A percentile compares a stretch with the other conserved stretches of the same genome.
phyloP scores from a whole-genome alignment of 2,329 filamentous ascomycete species.

The Aaosphaeria pasadenensis region DNA sequence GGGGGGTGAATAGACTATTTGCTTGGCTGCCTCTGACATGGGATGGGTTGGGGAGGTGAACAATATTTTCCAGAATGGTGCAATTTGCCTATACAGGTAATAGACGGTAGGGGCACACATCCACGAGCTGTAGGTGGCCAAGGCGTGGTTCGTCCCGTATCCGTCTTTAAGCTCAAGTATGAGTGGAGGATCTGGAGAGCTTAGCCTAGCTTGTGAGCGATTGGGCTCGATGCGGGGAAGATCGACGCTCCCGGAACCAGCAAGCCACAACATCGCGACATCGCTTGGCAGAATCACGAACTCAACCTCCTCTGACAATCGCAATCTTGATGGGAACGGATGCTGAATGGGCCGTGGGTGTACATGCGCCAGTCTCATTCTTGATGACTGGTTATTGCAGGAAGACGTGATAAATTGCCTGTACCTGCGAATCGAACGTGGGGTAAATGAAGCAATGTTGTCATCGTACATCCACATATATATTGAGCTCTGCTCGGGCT shows the following conservation, averaged over 20 bases:
- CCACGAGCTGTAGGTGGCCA: too few relatives aligned
- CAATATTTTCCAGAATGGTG: background rate
- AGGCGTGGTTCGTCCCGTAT: background rate
- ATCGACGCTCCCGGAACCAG: conserved; percentile 19
- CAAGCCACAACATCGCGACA: conserved; percentile 17
- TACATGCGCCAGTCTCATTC: background rate
- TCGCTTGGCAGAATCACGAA: conserved; percentile 21
- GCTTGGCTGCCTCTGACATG: too few relatives aligned
- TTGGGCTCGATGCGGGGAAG: conserved; percentile 3
- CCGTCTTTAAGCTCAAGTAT: conserved; percentile 8
- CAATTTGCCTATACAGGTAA: background rate
- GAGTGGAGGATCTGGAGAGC: conserved; percentile 1
- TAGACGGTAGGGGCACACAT: too few relatives aligned
- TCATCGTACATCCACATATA: conserved; percentile 1
- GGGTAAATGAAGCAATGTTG: conserved; percentile 1
- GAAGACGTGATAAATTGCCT: background rate
- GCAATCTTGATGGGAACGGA: background rate
- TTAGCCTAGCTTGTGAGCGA: conserved; percentile 7
- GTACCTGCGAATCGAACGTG: background rate
- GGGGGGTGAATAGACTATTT: too few relatives aligned
- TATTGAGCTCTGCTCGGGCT: too few relatives aligned
- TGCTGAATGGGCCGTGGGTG: background rate
- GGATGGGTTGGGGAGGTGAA: too few relatives aligned
- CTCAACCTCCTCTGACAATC: conserved; percentile 7
- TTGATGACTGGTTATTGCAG: background rate